Percentiles rank a stretch among this genome's conserved stretches.
phyloP scores from a whole-genome alignment of 2,329 filamentous ascomycete species.

The Fusarium oligoseptatum region DNA sequence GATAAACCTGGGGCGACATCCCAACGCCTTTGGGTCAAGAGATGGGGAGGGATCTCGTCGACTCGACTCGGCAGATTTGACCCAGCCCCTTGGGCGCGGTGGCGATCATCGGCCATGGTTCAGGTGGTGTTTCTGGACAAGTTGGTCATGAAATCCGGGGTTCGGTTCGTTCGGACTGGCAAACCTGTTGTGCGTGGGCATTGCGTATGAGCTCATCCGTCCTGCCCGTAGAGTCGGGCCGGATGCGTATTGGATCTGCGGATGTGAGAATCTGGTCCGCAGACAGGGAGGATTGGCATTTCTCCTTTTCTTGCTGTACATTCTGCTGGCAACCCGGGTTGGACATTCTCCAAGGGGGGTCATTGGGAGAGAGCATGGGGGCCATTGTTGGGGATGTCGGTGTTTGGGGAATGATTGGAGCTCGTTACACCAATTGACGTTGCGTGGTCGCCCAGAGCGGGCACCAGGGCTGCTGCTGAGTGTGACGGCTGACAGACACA shows the following conservation, averaged over 20 bases:
- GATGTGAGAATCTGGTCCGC: slow-evolving; percentile 11
- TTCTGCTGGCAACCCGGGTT: neutral
- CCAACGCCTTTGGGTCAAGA: neutral
- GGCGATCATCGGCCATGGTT: slow-evolving; percentile 15
- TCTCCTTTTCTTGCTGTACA: neutral
- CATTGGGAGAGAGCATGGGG: slow-evolving; percentile 6
- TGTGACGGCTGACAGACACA: slow-evolving; percentile 22
- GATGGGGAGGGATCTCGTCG: slow-evolving; percentile 8
- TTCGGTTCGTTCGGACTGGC: slow-evolving; percentile 12
- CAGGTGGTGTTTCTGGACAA: slow-evolving; percentile 7
- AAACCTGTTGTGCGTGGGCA: slow-evolving; percentile 2
- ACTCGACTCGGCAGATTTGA: slow-evolving; percentile 12
- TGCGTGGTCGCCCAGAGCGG: slow-evolving; percentile 5
- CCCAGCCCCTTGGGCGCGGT: slow-evolving; percentile 19
- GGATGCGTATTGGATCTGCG: slow-evolving; percentile 19
- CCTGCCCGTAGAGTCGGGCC: slow-evolving; percentile 13
- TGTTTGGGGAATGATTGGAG: slow-evolving; percentile 14
- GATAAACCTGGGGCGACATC: slow-evolving; percentile 1
- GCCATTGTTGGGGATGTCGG: slow-evolving; percentile 14
- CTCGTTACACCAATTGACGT: slow-evolving; percentile 12
- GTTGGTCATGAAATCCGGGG: slow-evolving; percentile 15
- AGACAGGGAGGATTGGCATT: neutral
- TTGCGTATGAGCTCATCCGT: slow-evolving; percentile 12
- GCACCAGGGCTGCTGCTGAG: slow-evolving; percentile 3
- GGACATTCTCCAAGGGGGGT: slow-evolving; percentile 4